Evolutionary conservation across 140 eudicot species (phyloP).

Genomic region (Ambrosia hybrid): DNA sequence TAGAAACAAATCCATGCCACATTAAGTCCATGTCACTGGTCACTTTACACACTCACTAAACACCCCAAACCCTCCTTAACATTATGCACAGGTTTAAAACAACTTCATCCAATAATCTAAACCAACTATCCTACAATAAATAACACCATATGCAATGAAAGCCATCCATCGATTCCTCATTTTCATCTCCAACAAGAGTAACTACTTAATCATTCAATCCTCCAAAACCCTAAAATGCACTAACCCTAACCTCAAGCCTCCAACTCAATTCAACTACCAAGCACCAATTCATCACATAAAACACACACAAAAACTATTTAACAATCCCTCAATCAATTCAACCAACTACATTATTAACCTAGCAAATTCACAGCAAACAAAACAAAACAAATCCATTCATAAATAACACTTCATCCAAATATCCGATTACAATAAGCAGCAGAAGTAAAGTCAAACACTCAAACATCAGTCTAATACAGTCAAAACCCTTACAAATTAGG

Average conservation of each 20-base stretch:
- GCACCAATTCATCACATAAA: slow-evolving; percentile 8
- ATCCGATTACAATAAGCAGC: slow-evolving; percentile 8
- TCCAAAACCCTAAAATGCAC: no score
- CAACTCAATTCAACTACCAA: slow-evolving; percentile 21
- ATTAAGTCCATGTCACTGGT: no score
- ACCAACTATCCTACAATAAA: no score
- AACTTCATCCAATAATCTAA: no score
- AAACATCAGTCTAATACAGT: slow-evolving; percentile 6
- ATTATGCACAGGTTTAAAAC: neutral
- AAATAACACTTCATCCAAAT: neutral
- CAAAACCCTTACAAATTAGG: neutral
- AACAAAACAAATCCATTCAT: slow-evolving; percentile 16
- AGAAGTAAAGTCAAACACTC: slow-evolving; percentile 8
- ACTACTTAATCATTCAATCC: no score
- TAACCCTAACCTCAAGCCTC: neutral
- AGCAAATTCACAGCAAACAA: neutral
- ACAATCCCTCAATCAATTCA: slow-evolving; percentile 2
- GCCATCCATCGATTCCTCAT: no score
- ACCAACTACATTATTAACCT: slow-evolving; percentile 1
- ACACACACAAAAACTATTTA: neutral
- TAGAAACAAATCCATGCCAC: neutral
- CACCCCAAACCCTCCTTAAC: neutral
- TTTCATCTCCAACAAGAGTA: no score
- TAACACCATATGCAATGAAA: no score
- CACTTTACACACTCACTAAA: neutral